These are phyloP conservation scores for Colletotrichum higginsianum DNA, from an alignment of 2,329 filamentous ascomycete species.

Conservation along the genomic window DNA sequence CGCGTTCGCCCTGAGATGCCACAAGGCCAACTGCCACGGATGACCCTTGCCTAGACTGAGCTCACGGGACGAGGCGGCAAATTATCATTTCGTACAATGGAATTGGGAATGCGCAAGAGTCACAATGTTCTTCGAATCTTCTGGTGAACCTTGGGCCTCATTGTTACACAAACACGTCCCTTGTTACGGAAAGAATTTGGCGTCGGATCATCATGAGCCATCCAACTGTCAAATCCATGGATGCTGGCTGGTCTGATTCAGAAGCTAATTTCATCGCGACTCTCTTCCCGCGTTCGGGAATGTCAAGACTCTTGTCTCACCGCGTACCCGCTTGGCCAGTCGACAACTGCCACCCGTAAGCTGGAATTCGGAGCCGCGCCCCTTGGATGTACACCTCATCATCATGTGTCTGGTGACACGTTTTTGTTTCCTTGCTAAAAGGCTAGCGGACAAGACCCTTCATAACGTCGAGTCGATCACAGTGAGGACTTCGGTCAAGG, in stretches of 20 bases:
- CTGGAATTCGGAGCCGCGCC: slow-evolving; percentile 20
- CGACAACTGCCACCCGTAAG: neutral
- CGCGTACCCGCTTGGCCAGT: neutral
- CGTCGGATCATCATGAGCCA: slow-evolving; percentile 18
- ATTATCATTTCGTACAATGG: slow-evolving; percentile 19
- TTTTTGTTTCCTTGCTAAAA: slow-evolving; percentile 3
- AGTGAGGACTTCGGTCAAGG: neutral
- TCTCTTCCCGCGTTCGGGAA: slow-evolving; percentile 30
- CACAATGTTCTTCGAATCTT: slow-evolving; percentile 6
- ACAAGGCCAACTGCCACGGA: neutral
- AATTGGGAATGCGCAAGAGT: neutral
- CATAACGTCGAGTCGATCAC: neutral
- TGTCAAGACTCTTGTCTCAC: slow-evolving; percentile 35
- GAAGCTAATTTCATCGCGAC: slow-evolving; percentile 31
- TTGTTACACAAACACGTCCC: slow-evolving; percentile 9
- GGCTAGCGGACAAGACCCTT: neutral
- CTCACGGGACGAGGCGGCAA: neutral
- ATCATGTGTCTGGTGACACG: slow-evolving; percentile 7
- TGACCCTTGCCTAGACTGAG: neutral
- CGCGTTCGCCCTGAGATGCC: neutral
- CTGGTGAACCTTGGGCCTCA: neutral
- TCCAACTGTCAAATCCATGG: neutral
- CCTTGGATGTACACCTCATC: slow-evolving; percentile 9
- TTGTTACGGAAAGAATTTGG: slow-evolving; percentile 11
- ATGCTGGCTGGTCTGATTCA: slow-evolving; percentile 13